Conservation (phyloP, 768 basidiomycete species). For the Omphalotus guepiniiformis region DNA sequence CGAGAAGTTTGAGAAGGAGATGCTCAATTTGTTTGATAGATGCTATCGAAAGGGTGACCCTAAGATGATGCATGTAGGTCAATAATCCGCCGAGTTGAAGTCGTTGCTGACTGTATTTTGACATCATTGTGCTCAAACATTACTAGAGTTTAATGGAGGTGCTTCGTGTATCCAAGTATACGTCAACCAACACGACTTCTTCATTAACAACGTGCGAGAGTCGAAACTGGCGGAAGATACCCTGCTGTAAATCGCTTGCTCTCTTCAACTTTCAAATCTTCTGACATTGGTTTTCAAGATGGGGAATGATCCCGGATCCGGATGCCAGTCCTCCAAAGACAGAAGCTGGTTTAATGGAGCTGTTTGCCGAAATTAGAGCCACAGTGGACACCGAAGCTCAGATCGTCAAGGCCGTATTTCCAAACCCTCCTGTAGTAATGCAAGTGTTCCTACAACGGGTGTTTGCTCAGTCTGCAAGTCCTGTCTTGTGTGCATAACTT, state of each 20-base stretch:
- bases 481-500: background rate
- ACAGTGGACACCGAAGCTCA: slow-evolving; percentile 96
- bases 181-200: slow-evolving; percentile 99
- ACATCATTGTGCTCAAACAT: slow-evolving; percentile 94
- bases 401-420: slow-evolving; percentile 98
- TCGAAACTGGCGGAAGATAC: slow-evolving; percentile 50
- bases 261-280: background rate
- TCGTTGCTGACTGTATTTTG: slow-evolving; percentile 1
- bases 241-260: slow-evolving; percentile 40
- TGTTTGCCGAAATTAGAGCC: slow-evolving; percentile 82
- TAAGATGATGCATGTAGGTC: slow-evolving; percentile 93
- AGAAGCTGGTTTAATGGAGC: slow-evolving; percentile 73
- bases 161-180: slow-evolving; percentile 96
- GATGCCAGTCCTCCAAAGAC: slow-evolving; percentile 68
- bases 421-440: slow-evolving; percentile 94
- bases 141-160: slow-evolving; percentile 97
- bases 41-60: slow-evolving; percentile 97
- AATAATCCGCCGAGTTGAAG: background rate
- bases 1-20: slow-evolving; percentile 98
- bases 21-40: slow-evolving; percentile 91
- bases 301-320: slow-evolving; percentile 79
- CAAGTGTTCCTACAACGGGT: slow-evolving; percentile 96
- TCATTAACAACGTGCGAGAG: slow-evolving; percentile 88
- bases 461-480: slow-evolving; percentile 90
- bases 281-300: slow-evolving; percentile 43